These are phyloP conservation scores for Athelia sp. DNA, from an alignment of 1,284 basidiomycete species.

Conservation along the genomic window DNA sequence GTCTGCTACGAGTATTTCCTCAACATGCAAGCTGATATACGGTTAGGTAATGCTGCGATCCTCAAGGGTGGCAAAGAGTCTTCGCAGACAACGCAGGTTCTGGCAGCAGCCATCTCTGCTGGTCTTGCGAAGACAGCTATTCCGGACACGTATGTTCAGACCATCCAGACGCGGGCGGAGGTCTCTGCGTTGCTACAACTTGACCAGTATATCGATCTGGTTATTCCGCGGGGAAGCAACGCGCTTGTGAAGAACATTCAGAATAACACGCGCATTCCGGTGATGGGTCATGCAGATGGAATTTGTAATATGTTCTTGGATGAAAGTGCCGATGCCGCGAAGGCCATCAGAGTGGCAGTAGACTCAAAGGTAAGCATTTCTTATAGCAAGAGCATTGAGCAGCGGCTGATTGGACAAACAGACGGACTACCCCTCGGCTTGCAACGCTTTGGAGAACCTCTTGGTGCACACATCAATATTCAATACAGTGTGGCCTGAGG, in stretches of 20 bases:
- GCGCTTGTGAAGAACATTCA: conserved; percentile 88
- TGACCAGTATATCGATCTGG: conserved; percentile 93
- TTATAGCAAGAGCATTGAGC: conserved; percentile 1
- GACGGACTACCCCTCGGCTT: conserved; percentile 95
- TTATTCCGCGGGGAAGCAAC: conserved; percentile 95
- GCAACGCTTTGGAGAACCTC: conserved; percentile 91
- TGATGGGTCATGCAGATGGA: conserved; percentile 99
- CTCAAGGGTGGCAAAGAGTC: conserved; percentile 98
- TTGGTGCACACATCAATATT: conserved; percentile 77
- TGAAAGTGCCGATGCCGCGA: conserved; percentile 71
- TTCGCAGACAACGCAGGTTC: conserved; percentile 66
- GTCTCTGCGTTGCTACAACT: conserved; percentile 83
- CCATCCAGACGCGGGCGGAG: conserved; percentile 89
- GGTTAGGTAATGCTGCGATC: conserved; percentile 86
- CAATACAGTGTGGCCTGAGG: conserved; percentile 70
- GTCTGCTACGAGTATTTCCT: conserved; percentile 12
- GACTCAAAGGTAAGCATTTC: conserved; percentile 80
- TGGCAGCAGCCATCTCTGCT: conserved; percentile 76
- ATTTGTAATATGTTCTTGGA: conserved; percentile 90
- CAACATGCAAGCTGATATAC: conserved; percentile 4
- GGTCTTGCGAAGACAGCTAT: conserved; percentile 74
- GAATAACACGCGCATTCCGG: conserved; percentile 87
- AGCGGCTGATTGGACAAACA: conserved; percentile 26
- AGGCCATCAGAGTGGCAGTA: conserved; percentile 77
- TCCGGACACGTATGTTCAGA: conserved; percentile 83